Base-by-base conservation (phyloP, 1,284 basidiomycete species). In the Cronartium quercuum region DNA sequence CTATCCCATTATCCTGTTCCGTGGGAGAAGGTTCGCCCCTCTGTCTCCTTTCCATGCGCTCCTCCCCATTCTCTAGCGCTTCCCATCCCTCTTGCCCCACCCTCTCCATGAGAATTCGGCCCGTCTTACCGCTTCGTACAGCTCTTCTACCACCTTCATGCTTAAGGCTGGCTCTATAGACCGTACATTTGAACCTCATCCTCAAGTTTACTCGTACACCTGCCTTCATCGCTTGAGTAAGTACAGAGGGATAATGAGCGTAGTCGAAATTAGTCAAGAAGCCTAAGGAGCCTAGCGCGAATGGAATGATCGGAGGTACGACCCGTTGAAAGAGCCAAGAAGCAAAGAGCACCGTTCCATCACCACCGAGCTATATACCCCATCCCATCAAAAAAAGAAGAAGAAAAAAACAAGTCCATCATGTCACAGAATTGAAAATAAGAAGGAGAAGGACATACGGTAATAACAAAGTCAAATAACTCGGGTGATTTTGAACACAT, bases 231-330 rank as follows among this genome's bases (percentile, higher is more conserved):
- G 89, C 92, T 76, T 87, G 89, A 82, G 94, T 91, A 86, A 98
- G 90, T 34, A 94, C 93, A 10, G 87, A 83, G 80, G 88, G 87
- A 84, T 95, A 90, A 80, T 94, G 87, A 51, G 88, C 86, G 81
- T 96, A 98, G 83, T 98, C 93, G 79, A 98, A 98, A 82, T 97
- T 97, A 76, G 96, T 98, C 73, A 98, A 87, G 85, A 99, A 98
- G 12, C 96, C 96, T 29, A 99, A 87, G 9, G 95, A 98, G 58
- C 96, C 96, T n/a, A 98, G 87, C 0, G 96, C 94, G 82, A 98
- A 98, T 0, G 96, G 90, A 35, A 99, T 88, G 47, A 98, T 93
- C 5, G 96, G 96, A 12, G 96, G 96, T 12, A 98, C 96, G 80
- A 98, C 93, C 77, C 89, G 88, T 82, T 98, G 96, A 85, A 99